Evolutionary conservation across 176 grass and related monocot genomes (phyloP).

Genomic region (Triticum urartu): DNA sequence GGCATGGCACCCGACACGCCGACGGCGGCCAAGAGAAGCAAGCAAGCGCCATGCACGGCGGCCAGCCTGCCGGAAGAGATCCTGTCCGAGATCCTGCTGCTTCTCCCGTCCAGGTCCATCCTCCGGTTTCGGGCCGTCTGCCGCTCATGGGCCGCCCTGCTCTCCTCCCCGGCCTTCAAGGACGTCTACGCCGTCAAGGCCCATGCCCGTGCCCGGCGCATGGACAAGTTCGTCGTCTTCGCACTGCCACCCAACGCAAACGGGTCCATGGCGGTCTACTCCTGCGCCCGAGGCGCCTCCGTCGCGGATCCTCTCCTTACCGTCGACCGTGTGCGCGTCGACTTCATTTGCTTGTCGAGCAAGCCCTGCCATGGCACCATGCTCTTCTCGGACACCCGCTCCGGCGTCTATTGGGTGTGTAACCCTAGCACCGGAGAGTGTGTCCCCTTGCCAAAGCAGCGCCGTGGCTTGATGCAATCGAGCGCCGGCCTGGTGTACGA

Average conservation of each 20-base stretch:
- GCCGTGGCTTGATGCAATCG: background rate
- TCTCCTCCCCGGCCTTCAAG: background rate
- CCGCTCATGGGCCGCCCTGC: background rate
- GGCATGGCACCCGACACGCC: no score
- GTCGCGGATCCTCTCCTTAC: background rate
- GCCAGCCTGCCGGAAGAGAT: background rate
- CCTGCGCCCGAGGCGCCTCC: background rate
- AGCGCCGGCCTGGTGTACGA: constrained; percentile 3
- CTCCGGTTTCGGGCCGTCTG: background rate
- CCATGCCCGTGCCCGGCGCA: background rate
- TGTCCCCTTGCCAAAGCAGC: background rate
- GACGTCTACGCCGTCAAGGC: background rate
- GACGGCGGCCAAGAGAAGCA: no score
- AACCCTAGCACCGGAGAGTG: constrained; percentile 33
- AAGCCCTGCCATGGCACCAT: background rate
- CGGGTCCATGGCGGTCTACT: background rate
- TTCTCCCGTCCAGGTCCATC: background rate
- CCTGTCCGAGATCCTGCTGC: background rate
- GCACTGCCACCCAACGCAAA: background rate
- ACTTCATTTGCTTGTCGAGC: constrained; percentile 7
- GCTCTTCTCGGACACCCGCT: constrained; percentile 11
- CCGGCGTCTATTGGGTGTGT: background rate
- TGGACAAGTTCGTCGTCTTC: background rate
- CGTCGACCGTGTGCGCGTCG: background rate
- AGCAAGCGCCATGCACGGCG: no score